These are phyloP conservation scores for Salix koriyanagi DNA, from an alignment of 345 rosid genomes.

Conservation along the genomic window DNA sequence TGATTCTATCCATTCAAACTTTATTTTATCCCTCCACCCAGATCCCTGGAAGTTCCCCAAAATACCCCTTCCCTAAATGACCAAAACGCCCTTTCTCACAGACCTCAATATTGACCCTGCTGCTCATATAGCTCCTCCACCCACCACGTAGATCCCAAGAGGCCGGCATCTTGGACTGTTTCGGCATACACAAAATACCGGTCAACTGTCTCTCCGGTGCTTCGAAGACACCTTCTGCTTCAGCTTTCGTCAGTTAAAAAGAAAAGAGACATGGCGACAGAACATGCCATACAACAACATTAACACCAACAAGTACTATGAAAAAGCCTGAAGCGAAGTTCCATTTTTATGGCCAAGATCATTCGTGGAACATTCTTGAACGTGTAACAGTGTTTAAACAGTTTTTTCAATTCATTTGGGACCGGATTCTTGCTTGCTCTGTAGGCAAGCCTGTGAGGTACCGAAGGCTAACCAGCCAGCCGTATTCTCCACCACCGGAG, in stretches of 20 bases:
- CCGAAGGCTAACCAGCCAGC: constrained; percentile 42
- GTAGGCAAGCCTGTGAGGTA: constrained; percentile 53
- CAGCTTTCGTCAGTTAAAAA: constrained; percentile 4
- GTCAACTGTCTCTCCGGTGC: constrained; percentile 38
- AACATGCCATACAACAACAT: not conserved
- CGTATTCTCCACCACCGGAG: constrained; percentile 38
- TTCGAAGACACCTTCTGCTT: not conserved
- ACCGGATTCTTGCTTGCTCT: constrained; percentile 70
- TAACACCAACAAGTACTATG: not conserved
- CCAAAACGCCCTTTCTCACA: constrained; percentile 7
- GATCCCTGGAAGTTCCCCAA: not conserved
- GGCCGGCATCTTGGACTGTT: constrained; percentile 48
- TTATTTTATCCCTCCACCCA: not conserved
- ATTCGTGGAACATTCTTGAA: constrained; percentile 47
- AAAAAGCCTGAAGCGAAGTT: constrained; percentile 4
- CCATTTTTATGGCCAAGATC: constrained; percentile 38
- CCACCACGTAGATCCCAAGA: constrained; percentile 21
- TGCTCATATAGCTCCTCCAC: constrained; percentile 8
- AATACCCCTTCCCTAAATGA: constrained; percentile 3
- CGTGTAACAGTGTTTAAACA: constrained; percentile 56
- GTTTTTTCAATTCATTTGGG: constrained; percentile 68
- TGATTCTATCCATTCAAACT: not conserved
- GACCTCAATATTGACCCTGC: constrained; percentile 22
- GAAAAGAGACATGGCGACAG: not conserved
- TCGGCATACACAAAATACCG: constrained; percentile 21